Evolutionary conservation across 208 protist species (phyloP).

Genomic region (Leishmania aethiopica): DNA sequence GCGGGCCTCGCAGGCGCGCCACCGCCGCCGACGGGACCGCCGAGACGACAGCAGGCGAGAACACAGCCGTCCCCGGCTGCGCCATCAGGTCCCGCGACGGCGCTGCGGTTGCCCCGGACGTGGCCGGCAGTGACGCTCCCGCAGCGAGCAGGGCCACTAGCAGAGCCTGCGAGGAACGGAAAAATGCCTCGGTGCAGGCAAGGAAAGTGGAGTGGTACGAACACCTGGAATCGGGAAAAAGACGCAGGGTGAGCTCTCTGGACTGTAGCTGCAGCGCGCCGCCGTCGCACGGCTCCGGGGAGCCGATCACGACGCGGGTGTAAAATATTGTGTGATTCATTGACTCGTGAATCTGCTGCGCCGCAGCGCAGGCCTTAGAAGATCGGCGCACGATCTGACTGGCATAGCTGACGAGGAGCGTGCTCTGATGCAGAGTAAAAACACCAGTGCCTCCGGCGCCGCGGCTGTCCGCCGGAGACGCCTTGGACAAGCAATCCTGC

Average conservation of each 20-base stretch:
- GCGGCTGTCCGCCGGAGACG: not conserved
- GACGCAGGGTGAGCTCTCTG: conserved; percentile 29
- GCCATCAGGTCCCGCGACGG: not conserved
- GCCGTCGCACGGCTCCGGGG: not conserved
- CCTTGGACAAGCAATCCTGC: not conserved
- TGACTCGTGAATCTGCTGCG: conserved; percentile 21
- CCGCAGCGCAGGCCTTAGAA: conserved; percentile 11
- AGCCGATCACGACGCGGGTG: conserved; percentile 17
- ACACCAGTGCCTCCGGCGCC: not conserved
- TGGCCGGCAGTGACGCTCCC: not conserved
- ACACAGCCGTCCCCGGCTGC: not conserved
- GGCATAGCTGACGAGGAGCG: conserved; percentile 26
- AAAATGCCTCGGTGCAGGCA: conserved; percentile 25
- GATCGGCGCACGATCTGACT: conserved; percentile 22
- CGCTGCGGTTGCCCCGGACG: too few relatives aligned
- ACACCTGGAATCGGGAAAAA: conserved; percentile 20
- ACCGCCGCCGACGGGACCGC: not conserved
- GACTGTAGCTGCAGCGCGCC: conserved; percentile 6
- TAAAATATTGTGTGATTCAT: conserved; percentile 19
- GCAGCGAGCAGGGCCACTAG: conserved; percentile 6
- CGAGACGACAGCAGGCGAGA: not conserved
- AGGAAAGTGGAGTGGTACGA: conserved; percentile 35
- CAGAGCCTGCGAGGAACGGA: conserved; percentile 15
- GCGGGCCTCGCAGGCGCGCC: not conserved
- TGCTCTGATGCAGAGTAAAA: conserved; percentile 29